Evolutionary conservation across 768 basidiomycete genomes (phyloP), one percentile per base, ranked within the genome.

Genomic region (Suillus sp.): DNA sequence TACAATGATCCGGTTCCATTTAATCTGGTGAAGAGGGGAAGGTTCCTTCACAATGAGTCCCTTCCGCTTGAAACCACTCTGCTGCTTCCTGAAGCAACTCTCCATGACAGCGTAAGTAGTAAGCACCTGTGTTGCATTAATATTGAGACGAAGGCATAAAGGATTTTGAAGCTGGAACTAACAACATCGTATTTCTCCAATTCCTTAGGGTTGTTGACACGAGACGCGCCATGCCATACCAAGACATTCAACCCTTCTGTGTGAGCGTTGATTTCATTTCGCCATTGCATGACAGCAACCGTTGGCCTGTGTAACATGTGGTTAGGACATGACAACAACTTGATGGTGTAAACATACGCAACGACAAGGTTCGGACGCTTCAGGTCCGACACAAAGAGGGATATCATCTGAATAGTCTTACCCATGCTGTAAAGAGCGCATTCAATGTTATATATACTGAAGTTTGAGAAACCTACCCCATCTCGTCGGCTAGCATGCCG

Each of bases 351-450:
- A n/a, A 80, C 88, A 65, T 74, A 93, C 91, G 97, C 97, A 34
- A 99, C 84, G 37, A 99, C 93, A 25, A 99, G 84, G 67, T 95
- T 96, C 2, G 95, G 95, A 72, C 86, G 90, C 64, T 81, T 77
- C 55, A 83, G 73, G 69, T 95, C 93, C 1, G 90, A 86, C 5
- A 96, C 86, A 42, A 99, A 81, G 43, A 99, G 81, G 1, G 95
- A 84, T 57, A 99, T 96, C 67, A 95, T 94, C 72, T 99, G 97
- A 64, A 99, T 99, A 0, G 96, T 99, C 77, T 95, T 95, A 16
- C 91, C 92, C 93, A 95, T 94, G 22, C 91, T 90, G 66, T 18
- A 48, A 37, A 37, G 58, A 42, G 10, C 20, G 8, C 30, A 65
- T 57, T 55, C n/a, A 45, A 66, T 67, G 25, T 65, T 62, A 63